phyloP scores from a whole-genome alignment of 345 rosid species.

The Microthlaspi erraticum region DNA sequence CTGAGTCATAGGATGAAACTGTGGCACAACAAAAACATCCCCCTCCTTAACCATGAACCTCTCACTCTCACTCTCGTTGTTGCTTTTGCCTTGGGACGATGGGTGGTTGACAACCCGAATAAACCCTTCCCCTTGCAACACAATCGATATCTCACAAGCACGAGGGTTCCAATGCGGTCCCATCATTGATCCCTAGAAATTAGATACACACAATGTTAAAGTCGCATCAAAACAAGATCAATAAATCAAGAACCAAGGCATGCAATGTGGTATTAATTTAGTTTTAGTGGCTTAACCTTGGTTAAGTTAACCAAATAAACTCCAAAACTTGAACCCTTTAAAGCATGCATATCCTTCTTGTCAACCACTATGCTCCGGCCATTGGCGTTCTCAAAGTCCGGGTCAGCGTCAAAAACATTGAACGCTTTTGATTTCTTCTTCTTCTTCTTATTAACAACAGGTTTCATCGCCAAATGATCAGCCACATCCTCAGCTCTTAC shows the following conservation, averaged over 20 bases:
- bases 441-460: conserved; percentile 25
- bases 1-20: conserved; percentile 89
- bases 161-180: conserved; percentile 94
- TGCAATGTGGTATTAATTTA: not conserved
- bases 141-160: conserved; percentile 74
- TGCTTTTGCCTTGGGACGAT: conserved; percentile 4
- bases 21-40: conserved; percentile 70
- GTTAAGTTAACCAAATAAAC: conserved; percentile 77
- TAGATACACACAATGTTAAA: not conserved
- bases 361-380: conserved; percentile 68
- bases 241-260: not conserved
- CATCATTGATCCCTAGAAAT: conserved; percentile 82
- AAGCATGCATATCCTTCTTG: conserved; percentile 38
- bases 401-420: conserved; percentile 61
- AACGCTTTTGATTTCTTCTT: conserved; percentile 36
- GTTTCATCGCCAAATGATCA: conserved; percentile 30
- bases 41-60: conserved; percentile 72
- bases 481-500: conserved; percentile 41
- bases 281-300: conserved; percentile 32
- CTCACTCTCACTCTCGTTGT: conserved; percentile 55
- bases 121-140: conserved; percentile 77
- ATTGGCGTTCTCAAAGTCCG: conserved; percentile 64
- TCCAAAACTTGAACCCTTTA: conserved; percentile 55
- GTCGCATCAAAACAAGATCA: not conserved
- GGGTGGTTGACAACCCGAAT: conserved; percentile 60